Percentiles rank a stretch among this genome's conserved stretches.
Conservation (phyloP, 345 rosid genomes). For the Excoecaria agallocha region DNA sequence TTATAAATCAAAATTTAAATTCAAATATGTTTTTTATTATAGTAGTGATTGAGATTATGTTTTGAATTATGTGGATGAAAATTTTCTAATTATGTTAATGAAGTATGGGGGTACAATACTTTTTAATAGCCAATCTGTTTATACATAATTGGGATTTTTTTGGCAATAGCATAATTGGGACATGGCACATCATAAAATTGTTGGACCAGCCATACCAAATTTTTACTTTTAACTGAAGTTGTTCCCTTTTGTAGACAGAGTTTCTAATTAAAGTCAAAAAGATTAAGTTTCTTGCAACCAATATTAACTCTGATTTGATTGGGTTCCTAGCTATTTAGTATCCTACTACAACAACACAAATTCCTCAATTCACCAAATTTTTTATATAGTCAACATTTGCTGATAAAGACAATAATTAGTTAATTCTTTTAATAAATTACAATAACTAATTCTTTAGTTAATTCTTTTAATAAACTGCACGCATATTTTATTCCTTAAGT, state of each 20-base stretch:
- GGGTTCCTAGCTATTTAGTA: not conserved
- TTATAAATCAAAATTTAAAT: too few species aligned
- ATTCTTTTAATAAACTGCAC: too few species aligned
- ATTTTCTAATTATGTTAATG: not conserved
- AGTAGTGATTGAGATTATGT: too few species aligned
- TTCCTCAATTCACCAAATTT: too few species aligned
- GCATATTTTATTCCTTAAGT: too few species aligned
- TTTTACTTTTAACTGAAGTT: not conserved
- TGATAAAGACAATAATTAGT: not conserved
- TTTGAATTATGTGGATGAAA: not conserved
- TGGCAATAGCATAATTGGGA: not conserved
- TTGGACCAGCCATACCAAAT: conserved; percentile 22
- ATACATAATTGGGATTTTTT: too few species aligned
- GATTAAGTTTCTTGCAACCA: conserved; percentile 11
- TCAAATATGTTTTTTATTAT: not conserved
- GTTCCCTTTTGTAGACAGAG: conserved; percentile 3
- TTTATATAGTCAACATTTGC: not conserved
- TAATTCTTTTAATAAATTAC: too few species aligned
- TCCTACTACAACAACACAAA: too few species aligned
- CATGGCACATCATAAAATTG: conserved; percentile 6
- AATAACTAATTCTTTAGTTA: too few species aligned
- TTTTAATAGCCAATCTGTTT: not conserved
- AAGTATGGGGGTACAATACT: not conserved
- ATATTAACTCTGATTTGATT: not conserved
- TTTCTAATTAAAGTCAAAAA: conserved; percentile 22